Base-by-base conservation (phyloP, 176 grass and related monocot genomes). In the Aegilops sharonensis region DNA sequence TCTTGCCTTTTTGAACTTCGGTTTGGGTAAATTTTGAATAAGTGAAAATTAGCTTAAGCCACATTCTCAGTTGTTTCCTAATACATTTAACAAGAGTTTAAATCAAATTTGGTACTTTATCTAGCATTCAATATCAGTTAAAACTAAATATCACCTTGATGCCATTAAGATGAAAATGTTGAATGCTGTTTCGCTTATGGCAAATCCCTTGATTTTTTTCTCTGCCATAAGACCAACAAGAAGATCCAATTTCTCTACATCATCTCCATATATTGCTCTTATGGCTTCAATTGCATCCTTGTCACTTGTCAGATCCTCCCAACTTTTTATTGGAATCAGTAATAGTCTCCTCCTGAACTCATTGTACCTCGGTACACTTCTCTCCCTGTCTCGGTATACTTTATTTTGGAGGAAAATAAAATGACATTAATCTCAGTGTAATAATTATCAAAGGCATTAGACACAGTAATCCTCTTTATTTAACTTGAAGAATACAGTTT, bases 111-210 rank as follows among this genome's bases (percentile, higher is more conserved):
- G 13, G 45, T 27, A 48, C 23, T 78, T 64, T 82, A 17, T 68
- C 69, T 83, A 88, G 72, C 25, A 77, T 76, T 88, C 8, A 76
- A 79, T 85, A 72, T 64, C 29, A 23, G 47, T 85, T 71, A 77
- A 54, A 84, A 84, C 73, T 89, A 79, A 69, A 80, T 71, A 15
- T 76, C 24, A 93, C 91, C 91, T 90, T 78, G 91, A 81, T 64
- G 88, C 91, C 91, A 93, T 93, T 80, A 90, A 8, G 57, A 90
- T 40, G 65, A 93, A 93, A 80, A 93, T 83, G 70, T 77, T 68
- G 88, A 93, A 93, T 62, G 88, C 91, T 40, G 91, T 93, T 81
- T 93, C 91, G 29, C 91, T 93, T 71, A 93, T 93, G 72, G 91
- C 91, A 76, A 93, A 93, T 23, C 91, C 88, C 70, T 90, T 85